Conservation (phyloP, 2,329 filamentous ascomycete species). For the Colletotrichum lupini region DNA sequence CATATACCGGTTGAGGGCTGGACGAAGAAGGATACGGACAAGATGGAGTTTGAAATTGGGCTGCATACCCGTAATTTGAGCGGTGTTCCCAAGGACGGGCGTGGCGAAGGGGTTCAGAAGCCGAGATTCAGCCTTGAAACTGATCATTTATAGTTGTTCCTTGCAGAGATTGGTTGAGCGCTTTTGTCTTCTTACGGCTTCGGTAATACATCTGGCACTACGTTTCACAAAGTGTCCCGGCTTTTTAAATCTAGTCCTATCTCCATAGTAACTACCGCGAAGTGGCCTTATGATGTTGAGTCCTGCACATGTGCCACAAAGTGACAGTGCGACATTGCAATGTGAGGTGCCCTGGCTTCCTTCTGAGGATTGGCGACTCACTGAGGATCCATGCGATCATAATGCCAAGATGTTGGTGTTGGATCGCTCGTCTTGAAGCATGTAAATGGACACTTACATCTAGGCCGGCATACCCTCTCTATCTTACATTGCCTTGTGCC, state of each 20-base stretch:
- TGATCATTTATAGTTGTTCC: background rate
- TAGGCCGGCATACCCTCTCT: background rate
- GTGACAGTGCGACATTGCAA: background rate
- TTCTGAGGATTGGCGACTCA: background rate
- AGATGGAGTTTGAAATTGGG: background rate
- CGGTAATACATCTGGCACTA: background rate
- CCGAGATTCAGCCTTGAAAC: constrained; percentile 36
- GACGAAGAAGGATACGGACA: background rate
- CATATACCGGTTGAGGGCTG: constrained; percentile 25
- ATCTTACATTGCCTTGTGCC: background rate
- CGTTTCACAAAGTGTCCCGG: background rate
- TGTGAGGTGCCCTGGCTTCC: background rate
- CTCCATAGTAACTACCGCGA: background rate
- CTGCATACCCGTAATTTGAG: background rate
- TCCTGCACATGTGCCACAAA: background rate
- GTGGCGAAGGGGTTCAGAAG: background rate
- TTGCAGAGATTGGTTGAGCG: background rate
- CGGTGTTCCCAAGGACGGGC: background rate
- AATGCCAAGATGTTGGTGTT: background rate
- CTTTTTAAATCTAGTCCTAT: background rate
- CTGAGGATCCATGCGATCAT: background rate
- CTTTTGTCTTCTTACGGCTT: background rate
- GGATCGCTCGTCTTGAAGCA: background rate
- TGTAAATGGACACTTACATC: background rate
- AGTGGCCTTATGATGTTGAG: background rate